These are phyloP conservation scores for Arctium lappa DNA, from an alignment of 129 eudicot species.

Conservation along the genomic window DNA sequence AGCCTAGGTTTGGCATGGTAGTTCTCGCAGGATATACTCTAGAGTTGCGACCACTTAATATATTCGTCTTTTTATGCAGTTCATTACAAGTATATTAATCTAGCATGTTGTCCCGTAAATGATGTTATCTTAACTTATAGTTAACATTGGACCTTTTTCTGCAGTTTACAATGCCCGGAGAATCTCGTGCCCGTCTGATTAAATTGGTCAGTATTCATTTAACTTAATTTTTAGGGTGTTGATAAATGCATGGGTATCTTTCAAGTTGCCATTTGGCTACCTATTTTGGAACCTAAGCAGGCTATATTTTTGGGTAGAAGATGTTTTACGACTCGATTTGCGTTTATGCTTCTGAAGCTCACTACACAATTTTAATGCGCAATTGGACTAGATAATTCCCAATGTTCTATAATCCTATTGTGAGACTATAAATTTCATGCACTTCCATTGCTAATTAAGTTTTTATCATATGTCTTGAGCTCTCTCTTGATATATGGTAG, in stretches of 20 bases:
- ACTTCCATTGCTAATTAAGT: background rate
- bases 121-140: constrained; percentile 12
- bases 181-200: constrained; percentile 73
- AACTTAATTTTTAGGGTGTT: background rate
- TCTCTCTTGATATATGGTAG: background rate
- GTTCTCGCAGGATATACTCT: background rate
- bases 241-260: constrained; percentile 13
- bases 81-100: background rate
- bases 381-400: background rate
- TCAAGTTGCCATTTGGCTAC: constrained; percentile 2
- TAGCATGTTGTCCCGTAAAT: constrained; percentile 13
- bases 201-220: constrained; percentile 60
- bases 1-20: background rate
- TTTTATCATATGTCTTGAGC: background rate
- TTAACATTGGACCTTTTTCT: constrained; percentile 10
- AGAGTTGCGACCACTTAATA: background rate
- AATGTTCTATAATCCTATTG: background rate
- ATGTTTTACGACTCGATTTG: background rate
- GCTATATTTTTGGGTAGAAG: constrained; percentile 1
- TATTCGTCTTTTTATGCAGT: background rate
- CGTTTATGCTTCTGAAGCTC: background rate
- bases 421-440: background rate
- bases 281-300: background rate
- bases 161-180: constrained; percentile 86
- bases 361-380: background rate